A percentile compares a stretch with the other conserved stretches of the same genome.
Conservation (phyloP, 1,139 yeast species). For the Pichia norvegensis region DNA sequence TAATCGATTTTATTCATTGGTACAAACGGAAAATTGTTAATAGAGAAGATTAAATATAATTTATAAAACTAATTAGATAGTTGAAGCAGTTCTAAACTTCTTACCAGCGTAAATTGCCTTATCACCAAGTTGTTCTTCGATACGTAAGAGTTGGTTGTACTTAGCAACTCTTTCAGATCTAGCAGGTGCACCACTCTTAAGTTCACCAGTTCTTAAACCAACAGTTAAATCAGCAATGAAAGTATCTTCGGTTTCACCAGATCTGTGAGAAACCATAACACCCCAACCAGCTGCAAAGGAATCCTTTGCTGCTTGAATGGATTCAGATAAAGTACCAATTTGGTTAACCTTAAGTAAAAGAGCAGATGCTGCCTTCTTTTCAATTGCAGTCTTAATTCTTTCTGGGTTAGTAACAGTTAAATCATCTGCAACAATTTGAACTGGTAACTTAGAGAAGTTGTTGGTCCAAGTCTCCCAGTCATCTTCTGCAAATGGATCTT, state of each 20-base stretch:
- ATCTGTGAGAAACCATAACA: constrained; percentile 96
- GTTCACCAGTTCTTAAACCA: constrained; percentile 95
- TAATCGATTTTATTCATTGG: constrained; percentile 75
- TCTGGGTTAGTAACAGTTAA: constrained; percentile 95
- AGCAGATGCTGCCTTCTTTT: constrained; percentile 88
- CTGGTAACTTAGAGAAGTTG: constrained; percentile 63
- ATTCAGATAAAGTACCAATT: constrained; percentile 86
- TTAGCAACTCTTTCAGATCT: constrained; percentile 99
- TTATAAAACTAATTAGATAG: neutral
- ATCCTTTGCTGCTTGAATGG: constrained; percentile 87
- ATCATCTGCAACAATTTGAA: constrained; percentile 94
- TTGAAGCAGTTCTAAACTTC: constrained; percentile 54
- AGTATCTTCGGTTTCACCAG: constrained; percentile 98
- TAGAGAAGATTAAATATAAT: constrained; percentile 10
- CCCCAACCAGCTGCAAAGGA: constrained; percentile 93
- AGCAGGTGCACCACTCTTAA: constrained; percentile 99
- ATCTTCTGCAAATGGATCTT: constrained; percentile 98
- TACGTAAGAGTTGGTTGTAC: constrained; percentile 92
- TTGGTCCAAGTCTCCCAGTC: constrained; percentile 97
- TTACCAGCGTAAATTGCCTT: constrained; percentile 92
- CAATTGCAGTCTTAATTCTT: constrained; percentile 90
- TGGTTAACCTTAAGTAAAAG: constrained; percentile 93
- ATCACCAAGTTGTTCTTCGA: constrained; percentile 94
- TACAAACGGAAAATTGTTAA: constrained; percentile 65
- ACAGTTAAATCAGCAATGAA: constrained; percentile 94